A percentile compares a stretch with the other conserved stretches of the same genome.
These are phyloP conservation scores for Ogataea parapolymorpha DNA, from an alignment of 805 yeast genomes.

Conservation along the genomic window DNA sequence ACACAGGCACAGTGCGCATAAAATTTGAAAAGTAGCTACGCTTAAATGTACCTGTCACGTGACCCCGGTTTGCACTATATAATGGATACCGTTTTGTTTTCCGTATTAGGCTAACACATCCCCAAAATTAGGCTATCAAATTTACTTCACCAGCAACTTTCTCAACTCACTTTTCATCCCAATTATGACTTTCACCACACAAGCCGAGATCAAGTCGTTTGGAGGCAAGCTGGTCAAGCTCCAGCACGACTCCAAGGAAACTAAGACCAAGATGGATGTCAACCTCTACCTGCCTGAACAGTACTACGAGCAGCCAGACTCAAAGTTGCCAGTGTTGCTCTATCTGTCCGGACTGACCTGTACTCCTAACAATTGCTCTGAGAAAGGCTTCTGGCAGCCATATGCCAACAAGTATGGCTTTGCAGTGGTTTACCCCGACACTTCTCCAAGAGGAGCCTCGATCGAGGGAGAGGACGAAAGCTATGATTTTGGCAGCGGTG, in stretches of 20 bases:
- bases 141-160: background rate
- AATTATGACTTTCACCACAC: conserved; percentile 49
- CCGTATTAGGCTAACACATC: conserved; percentile 1
- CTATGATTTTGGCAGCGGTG: conserved; percentile 93
- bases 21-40: background rate
- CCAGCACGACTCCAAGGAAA: conserved; percentile 62
- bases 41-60: background rate
- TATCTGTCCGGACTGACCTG: conserved; percentile 91
- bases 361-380: conserved; percentile 89
- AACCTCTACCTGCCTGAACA: conserved; percentile 77
- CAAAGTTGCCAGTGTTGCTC: conserved; percentile 65
- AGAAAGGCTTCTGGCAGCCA: conserved; percentile 84
- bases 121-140: conserved; percentile 1
- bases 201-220: conserved; percentile 55
- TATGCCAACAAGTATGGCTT: conserved; percentile 80
- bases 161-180: too few relatives aligned
- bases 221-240: conserved; percentile 78
- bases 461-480: conserved; percentile 64
- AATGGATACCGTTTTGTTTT: too few relatives aligned
- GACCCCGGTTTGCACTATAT: background rate
- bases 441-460: conserved; percentile 87
- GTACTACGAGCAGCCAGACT: conserved; percentile 34
- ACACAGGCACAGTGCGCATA: background rate
- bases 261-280: conserved; percentile 74
- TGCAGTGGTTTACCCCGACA: conserved; percentile 91